Percentiles rank a stretch among this genome's conserved stretches.
These are phyloP conservation scores for Aspergillus bertholletiae DNA, from an alignment of 495 filamentous ascomycete genomes.

Conservation along the genomic window DNA sequence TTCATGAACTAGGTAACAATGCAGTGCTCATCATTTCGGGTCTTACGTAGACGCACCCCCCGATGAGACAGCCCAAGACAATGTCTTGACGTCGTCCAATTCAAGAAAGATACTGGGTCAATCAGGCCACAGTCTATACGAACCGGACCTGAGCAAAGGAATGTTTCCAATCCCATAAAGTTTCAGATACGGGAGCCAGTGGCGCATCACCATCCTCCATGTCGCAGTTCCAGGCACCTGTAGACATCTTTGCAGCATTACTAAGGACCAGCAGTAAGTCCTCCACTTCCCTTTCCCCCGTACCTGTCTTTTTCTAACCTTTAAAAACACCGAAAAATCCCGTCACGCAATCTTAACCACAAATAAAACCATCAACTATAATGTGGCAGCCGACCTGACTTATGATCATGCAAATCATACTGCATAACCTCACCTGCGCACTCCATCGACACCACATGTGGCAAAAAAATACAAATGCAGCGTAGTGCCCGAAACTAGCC, in stretches of 20 bases:
- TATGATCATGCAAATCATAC: not conserved
- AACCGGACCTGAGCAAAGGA: not conserved
- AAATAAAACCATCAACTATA: too few relatives aligned
- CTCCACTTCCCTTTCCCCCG: too few relatives aligned
- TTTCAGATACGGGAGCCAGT: not conserved
- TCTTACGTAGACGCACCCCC: not conserved
- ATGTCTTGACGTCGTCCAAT: not conserved
- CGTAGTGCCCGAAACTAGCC: not conserved
- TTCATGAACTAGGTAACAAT: too few relatives aligned
- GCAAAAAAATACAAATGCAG: not conserved
- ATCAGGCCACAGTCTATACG: not conserved
- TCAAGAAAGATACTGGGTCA: not conserved
- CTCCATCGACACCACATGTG: conserved; percentile 1
- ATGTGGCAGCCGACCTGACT: not conserved
- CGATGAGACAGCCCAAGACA: not conserved
- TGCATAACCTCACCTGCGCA: not conserved
- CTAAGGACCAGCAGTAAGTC: too few relatives aligned
- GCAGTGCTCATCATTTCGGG: too few relatives aligned
- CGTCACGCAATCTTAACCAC: not conserved
- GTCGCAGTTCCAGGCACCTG: too few relatives aligned
- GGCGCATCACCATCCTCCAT: not conserved
- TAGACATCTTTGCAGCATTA: not conserved
- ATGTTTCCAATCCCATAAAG: not conserved
- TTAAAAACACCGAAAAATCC: too few relatives aligned
- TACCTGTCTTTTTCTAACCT: too few relatives aligned